Base-by-base conservation (phyloP, 2,329 filamentous ascomycete genomes). In the Neofusicoccum umdonicola region DNA sequence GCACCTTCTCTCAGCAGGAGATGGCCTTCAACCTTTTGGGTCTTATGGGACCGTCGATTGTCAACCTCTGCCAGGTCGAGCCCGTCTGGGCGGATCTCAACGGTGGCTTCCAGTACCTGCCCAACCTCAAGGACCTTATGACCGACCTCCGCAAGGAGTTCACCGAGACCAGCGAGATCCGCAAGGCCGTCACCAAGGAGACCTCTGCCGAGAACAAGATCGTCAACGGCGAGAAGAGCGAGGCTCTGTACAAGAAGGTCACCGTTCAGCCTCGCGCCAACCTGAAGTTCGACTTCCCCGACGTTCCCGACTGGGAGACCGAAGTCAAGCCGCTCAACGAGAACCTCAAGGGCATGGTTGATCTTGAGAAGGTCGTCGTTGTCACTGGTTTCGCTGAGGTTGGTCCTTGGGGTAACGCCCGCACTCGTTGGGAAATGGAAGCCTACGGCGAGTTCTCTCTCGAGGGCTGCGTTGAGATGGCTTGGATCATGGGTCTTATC, bases 391-490 rank as follows among this genome's bases (percentile, higher is more conserved):
- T 99, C 75, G 88, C 95, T 63, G 95, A 99, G 78, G 88, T 97
- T 67, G 93, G 95, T 54, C 95, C 95, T 7, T 99, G 95, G 96
- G 95, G 95, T 83, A 99, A 98, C 83, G 94, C 95, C 2, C 89
- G 95, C 73, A 99, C 95, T 51, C 89, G 95, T 67, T 99, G 95
- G 95, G 95, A 99, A 83, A 99, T 99, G 94, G 95, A 99, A 79
- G 93, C 95, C 1, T 89, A 93, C 70, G 95, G 95, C 75, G 87
- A 97, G 74, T 99, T 99, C 82, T 98, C 95, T 8, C 87, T 99
- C 13, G 96, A 99, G 79, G 95, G 95, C 35, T 98, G 95, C 73
- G 90, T 99, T 66, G 95, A 99, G 80, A 99, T 99, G 95, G 93
- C 95, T 37, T 99, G 95, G 95, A 92, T 99, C 79, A 99, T 98